A percentile compares a stretch with the other conserved stretches of the same genome.
Evolutionary conservation across 306 rosid species (phyloP).

Genomic region (Castanopsis chinensis): DNA sequence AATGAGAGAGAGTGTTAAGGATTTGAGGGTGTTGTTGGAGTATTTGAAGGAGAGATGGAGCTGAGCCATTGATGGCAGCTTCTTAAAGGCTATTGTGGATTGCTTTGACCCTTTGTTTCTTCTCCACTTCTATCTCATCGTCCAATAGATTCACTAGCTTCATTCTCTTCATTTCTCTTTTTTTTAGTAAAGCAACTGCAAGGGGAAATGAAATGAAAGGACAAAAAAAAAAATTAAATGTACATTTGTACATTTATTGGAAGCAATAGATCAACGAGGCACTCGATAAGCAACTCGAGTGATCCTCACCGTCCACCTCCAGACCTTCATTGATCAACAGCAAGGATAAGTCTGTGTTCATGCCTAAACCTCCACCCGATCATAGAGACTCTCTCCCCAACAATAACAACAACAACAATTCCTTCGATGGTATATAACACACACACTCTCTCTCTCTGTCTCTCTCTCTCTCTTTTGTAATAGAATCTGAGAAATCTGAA

Average conservation of each 20-base stretch:
- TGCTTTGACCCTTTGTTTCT: neutral
- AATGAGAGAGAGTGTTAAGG: neutral
- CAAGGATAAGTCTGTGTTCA: constrained; percentile 58
- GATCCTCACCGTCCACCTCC: constrained; percentile 94
- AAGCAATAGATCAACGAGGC: constrained; percentile 96
- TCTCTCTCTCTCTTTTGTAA: neutral
- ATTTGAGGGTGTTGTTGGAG: constrained; percentile 21
- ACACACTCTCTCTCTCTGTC: neutral
- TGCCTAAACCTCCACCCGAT: constrained; percentile 45
- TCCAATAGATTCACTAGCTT: neutral
- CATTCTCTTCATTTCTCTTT: neutral
- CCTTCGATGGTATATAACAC: constrained; percentile 54
- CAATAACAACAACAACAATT: constrained; percentile 44
- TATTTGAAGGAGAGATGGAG: constrained; percentile 1
- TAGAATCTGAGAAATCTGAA: neutral
- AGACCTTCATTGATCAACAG: constrained; percentile 60
- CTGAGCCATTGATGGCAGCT: constrained; percentile 17
- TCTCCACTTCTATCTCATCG: neutral
- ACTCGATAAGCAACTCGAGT: constrained; percentile 82
- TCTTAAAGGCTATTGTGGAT: constrained; percentile 7
- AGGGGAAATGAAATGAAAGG: too few species aligned
- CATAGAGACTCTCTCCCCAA: constrained; percentile 55
- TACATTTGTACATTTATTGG: too few species aligned
- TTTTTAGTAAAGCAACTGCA: neutral
- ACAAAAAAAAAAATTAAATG: too few species aligned